These are phyloP conservation scores for Lasiodiplodia gonubiensis DNA, from an alignment of 2,329 filamentous ascomycete genomes.

Conservation along the genomic window DNA sequence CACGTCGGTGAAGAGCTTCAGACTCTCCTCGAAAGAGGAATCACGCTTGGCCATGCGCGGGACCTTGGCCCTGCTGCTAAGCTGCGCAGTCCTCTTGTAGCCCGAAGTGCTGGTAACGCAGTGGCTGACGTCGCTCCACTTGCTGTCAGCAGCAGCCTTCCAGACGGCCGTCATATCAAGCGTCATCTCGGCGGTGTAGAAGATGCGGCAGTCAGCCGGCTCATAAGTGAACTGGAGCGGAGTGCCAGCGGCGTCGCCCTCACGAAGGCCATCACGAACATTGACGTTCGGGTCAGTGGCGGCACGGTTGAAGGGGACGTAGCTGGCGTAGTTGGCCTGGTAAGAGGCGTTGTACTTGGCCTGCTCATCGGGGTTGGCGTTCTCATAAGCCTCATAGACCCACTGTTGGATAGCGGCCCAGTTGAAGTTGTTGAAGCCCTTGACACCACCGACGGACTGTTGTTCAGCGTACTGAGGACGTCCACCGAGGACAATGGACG, in stretches of 20 bases:
- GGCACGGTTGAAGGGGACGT: slow-evolving; percentile 39
- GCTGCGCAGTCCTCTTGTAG: slow-evolving; percentile 4
- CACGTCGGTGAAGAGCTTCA: slow-evolving; percentile 20
- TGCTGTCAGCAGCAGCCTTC: slow-evolving; percentile 46
- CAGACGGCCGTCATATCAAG: slow-evolving; percentile 45
- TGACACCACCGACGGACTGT: slow-evolving; percentile 61
- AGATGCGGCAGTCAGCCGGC: slow-evolving; percentile 47
- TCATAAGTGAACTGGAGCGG: slow-evolving; percentile 49
- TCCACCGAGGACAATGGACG: slow-evolving; percentile 60
- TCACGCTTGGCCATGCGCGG: slow-evolving; percentile 18
- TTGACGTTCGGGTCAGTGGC: slow-evolving; percentile 38
- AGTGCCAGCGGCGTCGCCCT: slow-evolving; percentile 40
- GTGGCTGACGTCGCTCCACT: slow-evolving; percentile 41
- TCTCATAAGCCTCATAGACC: slow-evolving; percentile 34
- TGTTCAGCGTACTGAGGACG: slow-evolving; percentile 54
- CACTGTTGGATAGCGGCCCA: slow-evolving; percentile 41
- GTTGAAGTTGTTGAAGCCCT: slow-evolving; percentile 53
- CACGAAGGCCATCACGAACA: slow-evolving; percentile 42
- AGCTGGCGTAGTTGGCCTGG: slow-evolving; percentile 37
- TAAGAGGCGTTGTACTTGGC: slow-evolving; percentile 37
- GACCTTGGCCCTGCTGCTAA: slow-evolving; percentile 13
- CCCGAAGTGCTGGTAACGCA: slow-evolving; percentile 37
- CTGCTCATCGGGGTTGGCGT: slow-evolving; percentile 32
- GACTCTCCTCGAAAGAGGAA: neutral
- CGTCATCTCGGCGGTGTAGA: slow-evolving; percentile 50